Evolutionary conservation across 1,139 yeast species (phyloP).

Genomic region (Scheffersomyces lignicola): DNA sequence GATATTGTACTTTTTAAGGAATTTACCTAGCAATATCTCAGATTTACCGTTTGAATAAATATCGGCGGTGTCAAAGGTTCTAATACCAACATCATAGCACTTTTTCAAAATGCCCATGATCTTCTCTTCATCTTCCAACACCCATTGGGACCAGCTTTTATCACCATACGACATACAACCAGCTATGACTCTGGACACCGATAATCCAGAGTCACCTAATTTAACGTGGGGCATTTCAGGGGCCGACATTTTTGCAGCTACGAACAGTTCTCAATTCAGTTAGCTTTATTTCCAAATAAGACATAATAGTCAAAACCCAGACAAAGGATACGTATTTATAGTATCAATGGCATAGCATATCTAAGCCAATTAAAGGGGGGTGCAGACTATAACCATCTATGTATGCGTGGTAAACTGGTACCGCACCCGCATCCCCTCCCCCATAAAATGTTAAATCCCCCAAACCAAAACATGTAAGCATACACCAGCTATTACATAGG

Average conservation of each 20-base stretch:
- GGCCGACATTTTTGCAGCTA: background rate
- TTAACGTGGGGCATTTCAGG: slow-evolving; percentile 6
- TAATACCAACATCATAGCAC: slow-evolving; percentile 48
- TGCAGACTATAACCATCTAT: no score
- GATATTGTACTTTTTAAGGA: slow-evolving; percentile 20
- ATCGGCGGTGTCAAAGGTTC: slow-evolving; percentile 37
- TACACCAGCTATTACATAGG: no score
- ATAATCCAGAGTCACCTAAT: slow-evolving; percentile 52
- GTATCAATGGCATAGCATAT: no score
- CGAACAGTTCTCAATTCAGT: no score
- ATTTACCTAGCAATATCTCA: slow-evolving; percentile 20
- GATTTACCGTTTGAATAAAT: slow-evolving; percentile 27
- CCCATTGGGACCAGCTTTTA: slow-evolving; percentile 50
- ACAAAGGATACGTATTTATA: no score
- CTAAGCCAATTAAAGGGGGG: no score
- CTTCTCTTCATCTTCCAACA: slow-evolving; percentile 33
- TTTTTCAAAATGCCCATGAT: slow-evolving; percentile 39
- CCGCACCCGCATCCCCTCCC: no score
- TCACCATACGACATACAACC: slow-evolving; percentile 62
- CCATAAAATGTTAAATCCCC: no score
- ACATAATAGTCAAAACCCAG: no score
- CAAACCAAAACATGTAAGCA: no score
- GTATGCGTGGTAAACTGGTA: no score
- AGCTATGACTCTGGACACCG: slow-evolving; percentile 51
- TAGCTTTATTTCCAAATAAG: no score